These are phyloP conservation scores for Podospora didyma DNA, from an alignment of 495 filamentous ascomycete genomes.

Conservation along the genomic window DNA sequence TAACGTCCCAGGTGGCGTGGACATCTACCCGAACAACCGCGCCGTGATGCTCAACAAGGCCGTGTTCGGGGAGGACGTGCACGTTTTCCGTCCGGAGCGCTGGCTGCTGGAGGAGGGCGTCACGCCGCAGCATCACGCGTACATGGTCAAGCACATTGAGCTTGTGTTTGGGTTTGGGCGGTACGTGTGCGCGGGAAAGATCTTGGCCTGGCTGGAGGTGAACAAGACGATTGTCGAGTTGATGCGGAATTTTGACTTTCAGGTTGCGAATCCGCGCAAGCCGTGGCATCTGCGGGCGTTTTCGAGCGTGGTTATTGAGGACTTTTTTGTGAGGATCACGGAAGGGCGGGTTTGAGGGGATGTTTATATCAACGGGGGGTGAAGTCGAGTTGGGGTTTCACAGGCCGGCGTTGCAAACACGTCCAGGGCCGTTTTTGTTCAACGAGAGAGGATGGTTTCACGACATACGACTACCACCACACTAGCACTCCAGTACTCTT, in stretches of 20 bases:
- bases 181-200: slow-evolving; percentile 12
- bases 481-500: too few relatives aligned
- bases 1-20: slow-evolving; percentile 2
- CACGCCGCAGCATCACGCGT: neutral
- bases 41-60: slow-evolving; percentile 27
- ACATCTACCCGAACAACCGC: slow-evolving; percentile 32
- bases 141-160: neutral
- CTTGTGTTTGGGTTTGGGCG: slow-evolving; percentile 4
- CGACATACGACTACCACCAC: too few relatives aligned
- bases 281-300: slow-evolving; percentile 28
- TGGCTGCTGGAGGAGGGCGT: slow-evolving; percentile 34
- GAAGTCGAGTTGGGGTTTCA: too few relatives aligned
- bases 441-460: too few relatives aligned
- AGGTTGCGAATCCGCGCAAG: slow-evolving; percentile 42
- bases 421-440: too few relatives aligned
- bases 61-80: slow-evolving; percentile 43
- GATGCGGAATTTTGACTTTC: slow-evolving; percentile 50
- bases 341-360: too few relatives aligned
- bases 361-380: too few relatives aligned
- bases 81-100: slow-evolving; percentile 47
- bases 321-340: too few relatives aligned
- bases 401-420: too few relatives aligned
- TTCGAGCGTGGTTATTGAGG: neutral
- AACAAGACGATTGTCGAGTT: slow-evolving; percentile 11
- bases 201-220: slow-evolving; percentile 10